These are phyloP conservation scores for Lumnitzera littorea DNA, from an alignment of 345 rosid species.

Conservation along the genomic window DNA sequence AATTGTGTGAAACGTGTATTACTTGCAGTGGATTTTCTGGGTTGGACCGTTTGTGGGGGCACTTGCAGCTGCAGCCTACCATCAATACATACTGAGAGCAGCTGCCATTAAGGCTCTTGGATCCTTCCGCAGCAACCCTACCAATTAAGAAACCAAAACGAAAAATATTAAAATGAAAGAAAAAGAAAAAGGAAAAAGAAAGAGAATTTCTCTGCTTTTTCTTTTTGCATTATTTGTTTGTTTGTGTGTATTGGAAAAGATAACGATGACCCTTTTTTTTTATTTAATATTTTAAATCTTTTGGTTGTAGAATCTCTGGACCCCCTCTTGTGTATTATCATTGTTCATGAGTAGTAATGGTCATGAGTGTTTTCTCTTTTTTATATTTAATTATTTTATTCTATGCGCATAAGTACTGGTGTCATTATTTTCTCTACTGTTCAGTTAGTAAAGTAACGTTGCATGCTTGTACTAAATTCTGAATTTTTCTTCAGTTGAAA, in stretches of 20 bases:
- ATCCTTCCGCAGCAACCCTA: conserved; percentile 58
- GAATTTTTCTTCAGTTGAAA: too few relatives aligned
- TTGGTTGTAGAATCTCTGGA: conserved; percentile 13
- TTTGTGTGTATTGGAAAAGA: conserved; percentile 6
- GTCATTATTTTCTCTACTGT: conserved; percentile 3
- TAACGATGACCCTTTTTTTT: background rate
- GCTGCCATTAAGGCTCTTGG: conserved; percentile 58
- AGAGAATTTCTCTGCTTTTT: background rate
- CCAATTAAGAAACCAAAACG: conserved; percentile 20
- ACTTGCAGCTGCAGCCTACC: conserved; percentile 63
- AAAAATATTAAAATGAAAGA: background rate
- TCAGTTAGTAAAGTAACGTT: too few relatives aligned
- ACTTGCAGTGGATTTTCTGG: conserved; percentile 67
- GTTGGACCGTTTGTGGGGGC: conserved; percentile 64
- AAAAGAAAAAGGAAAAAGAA: background rate
- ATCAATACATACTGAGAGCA: conserved; percentile 52
- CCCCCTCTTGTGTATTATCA: conserved; percentile 2
- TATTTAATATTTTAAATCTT: conserved; percentile 1
- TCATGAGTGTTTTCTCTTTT: background rate
- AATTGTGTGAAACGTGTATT: background rate
- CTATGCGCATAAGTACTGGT: conserved; percentile 5
- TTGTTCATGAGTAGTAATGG: conserved; percentile 2
- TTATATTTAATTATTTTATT: background rate
- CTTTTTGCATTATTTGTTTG: conserved; percentile 2
- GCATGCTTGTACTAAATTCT: too few relatives aligned